These are phyloP conservation scores for Sporothrix luriei DNA, from an alignment of 2,329 filamentous ascomycete species.

Conservation along the genomic window DNA sequence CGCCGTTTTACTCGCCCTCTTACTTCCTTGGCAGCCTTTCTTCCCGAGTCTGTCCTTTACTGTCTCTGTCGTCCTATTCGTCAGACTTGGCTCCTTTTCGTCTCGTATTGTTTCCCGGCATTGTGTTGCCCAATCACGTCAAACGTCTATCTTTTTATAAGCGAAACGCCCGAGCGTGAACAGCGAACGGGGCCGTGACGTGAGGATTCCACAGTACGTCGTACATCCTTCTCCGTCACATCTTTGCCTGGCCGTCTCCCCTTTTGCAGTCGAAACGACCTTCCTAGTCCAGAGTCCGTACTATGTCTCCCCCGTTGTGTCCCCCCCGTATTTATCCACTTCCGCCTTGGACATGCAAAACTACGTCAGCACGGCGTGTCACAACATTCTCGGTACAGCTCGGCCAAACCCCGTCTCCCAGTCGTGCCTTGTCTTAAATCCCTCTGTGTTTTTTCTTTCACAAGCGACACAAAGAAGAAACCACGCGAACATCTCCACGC, in stretches of 20 bases:
- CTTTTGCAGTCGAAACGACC: no score
- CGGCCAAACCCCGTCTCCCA: background rate
- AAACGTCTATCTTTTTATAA: background rate
- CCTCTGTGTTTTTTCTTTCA: background rate
- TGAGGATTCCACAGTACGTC: slow-evolving; percentile 13
- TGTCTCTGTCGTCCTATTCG: background rate
- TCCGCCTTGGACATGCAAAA: background rate
- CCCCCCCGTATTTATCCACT: slow-evolving; percentile 16
- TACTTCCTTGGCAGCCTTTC: background rate
- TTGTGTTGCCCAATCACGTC: background rate
- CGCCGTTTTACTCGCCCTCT: slow-evolving; percentile 9
- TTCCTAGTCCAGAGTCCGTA: no score
- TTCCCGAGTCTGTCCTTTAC: background rate
- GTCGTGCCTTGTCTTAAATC: background rate
- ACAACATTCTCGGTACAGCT: background rate
- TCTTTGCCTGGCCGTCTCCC: no score
- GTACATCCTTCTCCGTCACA: no score
- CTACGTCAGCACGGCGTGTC: background rate
- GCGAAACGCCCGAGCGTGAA: slow-evolving; percentile 12
- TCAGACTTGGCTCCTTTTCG: background rate
- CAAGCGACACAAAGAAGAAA: background rate
- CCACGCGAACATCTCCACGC: slow-evolving; percentile 1
- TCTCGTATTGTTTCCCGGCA: background rate
- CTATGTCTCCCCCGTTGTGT: background rate
- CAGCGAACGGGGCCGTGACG: background rate